phyloP scores from a whole-genome alignment of 495 filamentous ascomycete species.

The Trichoderma parareesei region DNA sequence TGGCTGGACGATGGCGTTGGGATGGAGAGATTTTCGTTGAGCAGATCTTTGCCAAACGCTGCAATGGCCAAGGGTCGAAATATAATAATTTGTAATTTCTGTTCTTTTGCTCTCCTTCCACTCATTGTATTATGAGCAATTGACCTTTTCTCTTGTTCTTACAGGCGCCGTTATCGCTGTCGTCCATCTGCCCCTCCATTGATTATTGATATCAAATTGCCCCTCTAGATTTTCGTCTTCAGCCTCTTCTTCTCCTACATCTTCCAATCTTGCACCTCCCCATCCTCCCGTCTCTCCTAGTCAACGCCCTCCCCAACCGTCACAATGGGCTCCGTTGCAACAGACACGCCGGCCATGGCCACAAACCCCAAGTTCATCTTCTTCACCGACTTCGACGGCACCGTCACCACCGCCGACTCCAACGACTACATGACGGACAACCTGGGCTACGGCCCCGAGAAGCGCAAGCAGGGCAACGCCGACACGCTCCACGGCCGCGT shows the following conservation, averaged over 20 bases:
- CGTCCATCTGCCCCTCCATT: conserved; percentile 10
- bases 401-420: conserved; percentile 84
- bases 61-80: not conserved
- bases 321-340: conserved; percentile 23
- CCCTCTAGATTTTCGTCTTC: not conserved
- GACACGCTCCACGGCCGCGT: conserved; percentile 60
- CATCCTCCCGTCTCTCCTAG: not conserved
- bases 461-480: conserved; percentile 57
- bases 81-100: not conserved
- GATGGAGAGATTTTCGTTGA: not conserved
- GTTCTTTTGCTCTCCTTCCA: not conserved
- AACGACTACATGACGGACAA: conserved; percentile 96
- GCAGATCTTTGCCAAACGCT: not conserved
- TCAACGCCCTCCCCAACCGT: not conserved
- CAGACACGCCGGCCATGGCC: conserved; percentile 39
- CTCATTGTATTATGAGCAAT: not conserved
- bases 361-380: conserved; percentile 80
- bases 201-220: not conserved
- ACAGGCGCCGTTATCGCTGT: not conserved
- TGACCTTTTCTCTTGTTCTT: not conserved
- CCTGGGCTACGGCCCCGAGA: conserved; percentile 65
- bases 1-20: not conserved
- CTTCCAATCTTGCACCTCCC: not conserved
- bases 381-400: conserved; percentile 97
- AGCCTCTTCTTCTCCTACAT: not conserved